Evolutionary conservation across 2,329 filamentous ascomycete genomes (phyloP), one percentile per base, ranked within the genome.

Genomic region (Zymoseptoria pseudotritici): DNA sequence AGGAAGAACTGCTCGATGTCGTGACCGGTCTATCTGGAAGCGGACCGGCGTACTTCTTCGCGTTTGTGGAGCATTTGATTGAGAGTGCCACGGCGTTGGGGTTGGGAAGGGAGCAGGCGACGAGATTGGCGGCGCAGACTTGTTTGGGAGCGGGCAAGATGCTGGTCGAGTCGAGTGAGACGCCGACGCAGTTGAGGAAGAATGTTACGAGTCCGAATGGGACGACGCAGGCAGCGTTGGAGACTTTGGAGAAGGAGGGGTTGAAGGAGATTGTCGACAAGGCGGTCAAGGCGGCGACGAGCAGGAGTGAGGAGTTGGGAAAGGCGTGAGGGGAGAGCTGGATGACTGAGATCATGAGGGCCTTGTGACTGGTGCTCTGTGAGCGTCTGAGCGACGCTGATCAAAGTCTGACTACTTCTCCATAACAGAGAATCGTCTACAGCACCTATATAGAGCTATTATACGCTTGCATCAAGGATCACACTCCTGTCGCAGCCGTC

Each of bases 161-260:
- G 67, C 58, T 69, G 7, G 60, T 69, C 7, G 62, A 67, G 49
- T 62, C 66, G 8, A 58, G 65, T 1, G 67, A 69, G 13, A 49
- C 62, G 21, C 67, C 67, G 3, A 59, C 64, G 20, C 67, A 70
- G 58, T 58, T 70, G 5, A 59, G 68, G 26, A 67, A 68, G 56
- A 70, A 70, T 46, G 67, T 69, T 36, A 70, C 67, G n/a, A 69
- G 67, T 49, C 67, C 66, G 5, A 70, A 69, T 36, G 68, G 68
- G 4, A 69, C 68, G 2, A 69, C 68, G 17, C 66, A 69, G 19
- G 67, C 68, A 10, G 68, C 66, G 2, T 55, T 69, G 52, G 64
- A 70, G 58, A 68, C 63, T 54, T 69, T 68, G 56, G 66, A 69
- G 55, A 63, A 67, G 17, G 66, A 65, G 2, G 64, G 62, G 0